phyloP scores from a whole-genome alignment of 2,329 filamentous ascomycete genomes.

The Xenosphaeropsis pyriputrescens region DNA sequence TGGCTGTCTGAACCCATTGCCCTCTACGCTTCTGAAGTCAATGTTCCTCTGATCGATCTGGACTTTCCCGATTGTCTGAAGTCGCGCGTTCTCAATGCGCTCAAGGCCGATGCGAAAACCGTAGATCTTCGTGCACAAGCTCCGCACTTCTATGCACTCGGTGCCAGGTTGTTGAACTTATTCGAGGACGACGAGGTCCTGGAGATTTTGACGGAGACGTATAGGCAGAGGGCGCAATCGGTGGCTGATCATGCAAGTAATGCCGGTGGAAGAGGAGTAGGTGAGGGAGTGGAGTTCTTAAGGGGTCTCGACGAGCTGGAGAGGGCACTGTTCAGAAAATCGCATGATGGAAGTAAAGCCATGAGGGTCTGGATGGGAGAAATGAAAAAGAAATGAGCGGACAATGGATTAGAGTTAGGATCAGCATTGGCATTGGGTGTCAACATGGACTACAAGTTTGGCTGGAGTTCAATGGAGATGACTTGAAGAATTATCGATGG shows the following conservation, averaged over 20 bases:
- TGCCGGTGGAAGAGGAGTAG: conserved; percentile 56
- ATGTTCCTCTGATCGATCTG: conserved; percentile 55
- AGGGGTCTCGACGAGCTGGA: conserved; percentile 84
- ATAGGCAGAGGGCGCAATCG: conserved; percentile 65
- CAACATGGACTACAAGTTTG: too few species aligned
- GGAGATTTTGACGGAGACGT: conserved; percentile 62
- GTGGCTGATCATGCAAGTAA: conserved; percentile 85
- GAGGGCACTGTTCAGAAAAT: conserved; percentile 56
- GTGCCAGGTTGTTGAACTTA: conserved; percentile 72
- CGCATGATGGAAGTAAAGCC: conserved; percentile 59
- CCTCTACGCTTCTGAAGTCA: conserved; percentile 35
- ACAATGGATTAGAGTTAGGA: too few species aligned
- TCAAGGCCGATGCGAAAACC: conserved; percentile 78
- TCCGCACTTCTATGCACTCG: conserved; percentile 77
- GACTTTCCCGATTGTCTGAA: conserved; percentile 70
- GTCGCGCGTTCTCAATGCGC: conserved; percentile 68
- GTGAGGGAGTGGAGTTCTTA: conserved; percentile 69
- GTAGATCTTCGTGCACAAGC: conserved; percentile 75
- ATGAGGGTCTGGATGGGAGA: conserved; percentile 52
- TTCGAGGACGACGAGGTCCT: conserved; percentile 79
- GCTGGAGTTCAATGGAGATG: too few species aligned
- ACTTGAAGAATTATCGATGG: too few species aligned
- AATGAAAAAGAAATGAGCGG: conserved; percentile 11
- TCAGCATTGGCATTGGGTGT: too few species aligned
- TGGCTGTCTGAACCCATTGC: conserved; percentile 95